Base-by-base conservation (phyloP, 2,329 filamentous ascomycete species). In the Aspergillus amoenus region DNA sequence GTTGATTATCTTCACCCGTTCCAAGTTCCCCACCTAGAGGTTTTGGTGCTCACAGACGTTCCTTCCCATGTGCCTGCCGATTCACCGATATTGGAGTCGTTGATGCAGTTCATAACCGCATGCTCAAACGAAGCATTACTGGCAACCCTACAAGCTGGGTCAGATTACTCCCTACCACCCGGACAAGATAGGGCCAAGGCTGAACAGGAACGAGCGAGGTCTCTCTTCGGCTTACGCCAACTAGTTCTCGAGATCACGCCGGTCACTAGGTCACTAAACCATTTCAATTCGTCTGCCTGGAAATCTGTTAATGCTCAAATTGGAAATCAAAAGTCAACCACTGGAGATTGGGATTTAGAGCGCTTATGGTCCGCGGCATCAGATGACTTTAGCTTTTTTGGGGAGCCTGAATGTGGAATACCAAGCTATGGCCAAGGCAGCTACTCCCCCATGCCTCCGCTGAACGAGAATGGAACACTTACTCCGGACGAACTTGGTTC, bases 341-440 rank as follows among this genome's bases (percentile, higher is more conserved):
- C 83, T 0, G 82, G 84, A 46, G 84, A 87, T 61, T 71, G 75
- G 8, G 84, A 87, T 63, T 82, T 80, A 4, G 84, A 86, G 65
- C 78, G 79, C 4, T 76, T 87, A 11, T 86, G 84, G 84, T 76
- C 79, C 49, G 84, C 84, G 8, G 82, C 84, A 3, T 75, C 79
- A 55, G 76, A 81, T 51, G 84, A 87, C 64, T 87, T 87, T 60
- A 84, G 81, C 27, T 85, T 85, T 69, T 87, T 87, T 57, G 79
- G 76, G 1, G 82, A 84, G 40, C 81, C 81, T 46, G 83, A 85
- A 63, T 83, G 82, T 58, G 73, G 80, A 11, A 73, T 82, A 13
- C 79, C 79, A 13, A 73, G 74, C 22, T 69, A 73, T 52, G 78
- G 81, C 32, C 72, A 74, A 5, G 74, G 74, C 3, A 76, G 75